These are phyloP conservation scores for Collybiopsis confluens DNA, from an alignment of 768 basidiomycete genomes.

Conservation along the genomic window DNA sequence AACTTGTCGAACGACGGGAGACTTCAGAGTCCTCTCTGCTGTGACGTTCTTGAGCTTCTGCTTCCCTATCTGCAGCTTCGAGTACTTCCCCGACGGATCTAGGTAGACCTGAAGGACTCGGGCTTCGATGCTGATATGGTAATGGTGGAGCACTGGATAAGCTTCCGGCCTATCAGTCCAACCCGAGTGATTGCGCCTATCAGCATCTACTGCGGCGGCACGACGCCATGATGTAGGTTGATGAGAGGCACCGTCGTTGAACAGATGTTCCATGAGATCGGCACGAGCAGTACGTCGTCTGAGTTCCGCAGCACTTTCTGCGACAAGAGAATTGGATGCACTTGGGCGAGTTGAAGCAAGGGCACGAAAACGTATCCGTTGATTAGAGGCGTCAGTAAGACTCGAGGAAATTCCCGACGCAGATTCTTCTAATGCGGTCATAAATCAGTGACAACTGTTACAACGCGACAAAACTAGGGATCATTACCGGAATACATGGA, in stretches of 20 bases:
- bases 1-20: neutral
- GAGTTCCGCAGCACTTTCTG: conserved; percentile 5
- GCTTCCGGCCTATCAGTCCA: neutral
- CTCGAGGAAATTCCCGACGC: neutral
- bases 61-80: conserved; percentile 3
- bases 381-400: neutral
- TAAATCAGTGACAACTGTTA: no score
- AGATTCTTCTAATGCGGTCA: neutral
- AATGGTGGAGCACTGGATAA: neutral
- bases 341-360: conserved; percentile 4
- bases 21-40: neutral
- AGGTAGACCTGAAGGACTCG: neutral
- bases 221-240: neutral
- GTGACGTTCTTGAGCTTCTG: conserved; percentile 1
- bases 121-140: neutral
- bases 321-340: conserved; percentile 6
- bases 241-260: neutral
- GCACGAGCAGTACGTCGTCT: conserved; percentile 7
- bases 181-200: neutral
- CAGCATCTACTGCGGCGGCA: neutral
- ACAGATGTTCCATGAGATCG: conserved; percentile 5
- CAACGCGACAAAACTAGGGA: no score
- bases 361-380: neutral
- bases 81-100: neutral
- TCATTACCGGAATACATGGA: neutral